Conservation (phyloP, 169 alveolate species). For the Plasmodium billcollinsi region DNA sequence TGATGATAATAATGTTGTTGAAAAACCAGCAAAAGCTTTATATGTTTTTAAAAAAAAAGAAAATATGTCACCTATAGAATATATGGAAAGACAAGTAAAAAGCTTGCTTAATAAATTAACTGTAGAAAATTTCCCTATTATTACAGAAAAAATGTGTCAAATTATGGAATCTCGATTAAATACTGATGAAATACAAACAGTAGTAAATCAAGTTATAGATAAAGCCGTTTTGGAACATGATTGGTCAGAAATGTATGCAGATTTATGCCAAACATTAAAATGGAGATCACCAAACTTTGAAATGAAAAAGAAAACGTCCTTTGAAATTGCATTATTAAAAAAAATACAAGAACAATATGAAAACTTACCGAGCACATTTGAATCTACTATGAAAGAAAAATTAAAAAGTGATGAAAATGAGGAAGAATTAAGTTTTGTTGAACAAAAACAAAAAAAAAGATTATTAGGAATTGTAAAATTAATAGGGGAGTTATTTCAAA, state of each 20-base stretch:
- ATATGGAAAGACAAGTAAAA: constrained; percentile 87
- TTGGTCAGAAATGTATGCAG: constrained; percentile 95
- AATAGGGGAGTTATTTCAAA: constrained; percentile 92
- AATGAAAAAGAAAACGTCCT: constrained; percentile 83
- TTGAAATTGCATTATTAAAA: constrained; percentile 83
- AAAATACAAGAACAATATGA: constrained; percentile 85
- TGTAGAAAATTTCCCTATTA: constrained; percentile 91
- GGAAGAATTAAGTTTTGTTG: constrained; percentile 77
- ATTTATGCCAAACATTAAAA: constrained; percentile 89
- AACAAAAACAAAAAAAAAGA: constrained; percentile 87
- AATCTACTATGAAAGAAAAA: constrained; percentile 78
- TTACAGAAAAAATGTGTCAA: constrained; percentile 91
- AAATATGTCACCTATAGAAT: constrained; percentile 82
- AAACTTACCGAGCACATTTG: constrained; percentile 80
- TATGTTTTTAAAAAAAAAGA: constrained; percentile 75
- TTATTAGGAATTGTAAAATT: constrained; percentile 92
- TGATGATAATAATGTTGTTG: constrained; percentile 9
- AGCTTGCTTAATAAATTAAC: constrained; percentile 91
- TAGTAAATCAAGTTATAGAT: constrained; percentile 86
- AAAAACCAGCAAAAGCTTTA: constrained; percentile 61
- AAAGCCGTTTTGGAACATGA: constrained; percentile 94
- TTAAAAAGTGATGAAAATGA: constrained; percentile 79
- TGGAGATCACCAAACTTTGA: constrained; percentile 89
- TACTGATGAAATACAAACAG: constrained; percentile 85
- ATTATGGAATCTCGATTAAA: constrained; percentile 84